phyloP scores from a whole-genome alignment of 2,329 filamentous ascomycete species.

The Ceratocystis smalleyi region DNA sequence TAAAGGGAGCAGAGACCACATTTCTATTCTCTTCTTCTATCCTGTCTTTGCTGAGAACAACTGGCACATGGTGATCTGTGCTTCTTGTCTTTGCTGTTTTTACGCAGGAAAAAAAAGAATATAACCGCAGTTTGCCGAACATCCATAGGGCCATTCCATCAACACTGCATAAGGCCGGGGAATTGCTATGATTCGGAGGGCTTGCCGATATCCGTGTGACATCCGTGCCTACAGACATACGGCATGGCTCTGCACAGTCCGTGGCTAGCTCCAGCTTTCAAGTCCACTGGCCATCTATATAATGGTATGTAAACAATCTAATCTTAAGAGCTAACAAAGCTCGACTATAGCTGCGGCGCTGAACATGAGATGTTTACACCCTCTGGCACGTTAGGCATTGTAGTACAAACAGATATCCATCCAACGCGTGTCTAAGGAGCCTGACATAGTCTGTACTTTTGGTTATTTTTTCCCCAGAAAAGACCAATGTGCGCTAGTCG shows the following conservation, averaged over 20 bases:
- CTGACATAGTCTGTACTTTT: too few species aligned
- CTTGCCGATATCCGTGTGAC: slow-evolving; percentile 1
- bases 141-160: neutral
- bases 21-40: neutral
- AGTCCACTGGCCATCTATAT: neutral
- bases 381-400: neutral
- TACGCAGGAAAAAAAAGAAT: neutral
- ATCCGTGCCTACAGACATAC: neutral
- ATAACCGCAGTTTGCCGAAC: neutral
- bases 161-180: neutral
- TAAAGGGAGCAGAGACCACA: neutral
- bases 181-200: slow-evolving; percentile 4
- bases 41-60: too few species aligned
- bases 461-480: too few species aligned
- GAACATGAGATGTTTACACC: neutral
- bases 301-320: neutral
- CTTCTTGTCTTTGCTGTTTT: neutral
- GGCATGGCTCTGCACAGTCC: neutral
- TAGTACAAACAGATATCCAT: neutral
- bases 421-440: neutral
- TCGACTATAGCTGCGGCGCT: neutral
- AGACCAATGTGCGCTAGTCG: too few species aligned
- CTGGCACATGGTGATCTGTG: neutral
- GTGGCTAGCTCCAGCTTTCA: neutral
- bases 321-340: neutral